Evolutionary conservation across 768 basidiomycete genomes (phyloP).

Genomic region (Lanmaoa rubissima): DNA sequence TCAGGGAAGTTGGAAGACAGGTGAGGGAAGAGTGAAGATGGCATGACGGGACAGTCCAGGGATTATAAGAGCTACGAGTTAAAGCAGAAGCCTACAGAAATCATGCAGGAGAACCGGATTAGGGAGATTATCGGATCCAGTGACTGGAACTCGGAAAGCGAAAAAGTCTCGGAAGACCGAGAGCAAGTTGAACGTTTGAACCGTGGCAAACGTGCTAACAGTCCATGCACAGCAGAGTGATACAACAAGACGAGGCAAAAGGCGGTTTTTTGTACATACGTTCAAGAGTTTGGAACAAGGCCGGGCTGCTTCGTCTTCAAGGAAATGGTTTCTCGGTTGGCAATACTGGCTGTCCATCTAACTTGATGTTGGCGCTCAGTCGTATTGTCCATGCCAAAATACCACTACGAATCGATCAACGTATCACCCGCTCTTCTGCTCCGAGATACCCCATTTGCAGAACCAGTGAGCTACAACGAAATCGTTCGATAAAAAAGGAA

Average conservation of each 20-base stretch:
- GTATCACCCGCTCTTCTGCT: neutral
- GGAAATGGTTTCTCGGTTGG: neutral
- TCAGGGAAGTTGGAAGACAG: constrained; percentile 27
- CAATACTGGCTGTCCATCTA: neutral
- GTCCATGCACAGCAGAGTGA: neutral
- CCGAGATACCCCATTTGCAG: constrained; percentile 15
- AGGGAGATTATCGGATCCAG: constrained; percentile 34
- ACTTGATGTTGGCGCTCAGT: constrained; percentile 2
- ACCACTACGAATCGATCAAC: neutral
- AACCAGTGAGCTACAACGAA: neutral
- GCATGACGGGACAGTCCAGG: constrained; percentile 15
- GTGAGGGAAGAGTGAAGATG: constrained; percentile 27
- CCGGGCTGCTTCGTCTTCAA: neutral
- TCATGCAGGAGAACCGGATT: constrained; percentile 26
- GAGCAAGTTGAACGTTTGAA: neutral
- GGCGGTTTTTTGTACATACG: neutral
- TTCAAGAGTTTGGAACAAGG: neutral
- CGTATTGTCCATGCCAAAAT: neutral
- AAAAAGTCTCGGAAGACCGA: neutral
- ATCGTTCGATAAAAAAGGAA: neutral
- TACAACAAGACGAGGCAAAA: neutral
- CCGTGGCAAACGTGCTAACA: neutral
- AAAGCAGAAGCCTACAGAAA: constrained; percentile 20
- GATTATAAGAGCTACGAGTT: constrained; percentile 31
- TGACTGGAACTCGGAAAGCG: neutral